Percentiles rank a stretch among this genome's conserved stretches.
These are phyloP conservation scores for Psilocybe subaeruginosa DNA, from an alignment of 768 basidiomycete species.

Conservation along the genomic window DNA sequence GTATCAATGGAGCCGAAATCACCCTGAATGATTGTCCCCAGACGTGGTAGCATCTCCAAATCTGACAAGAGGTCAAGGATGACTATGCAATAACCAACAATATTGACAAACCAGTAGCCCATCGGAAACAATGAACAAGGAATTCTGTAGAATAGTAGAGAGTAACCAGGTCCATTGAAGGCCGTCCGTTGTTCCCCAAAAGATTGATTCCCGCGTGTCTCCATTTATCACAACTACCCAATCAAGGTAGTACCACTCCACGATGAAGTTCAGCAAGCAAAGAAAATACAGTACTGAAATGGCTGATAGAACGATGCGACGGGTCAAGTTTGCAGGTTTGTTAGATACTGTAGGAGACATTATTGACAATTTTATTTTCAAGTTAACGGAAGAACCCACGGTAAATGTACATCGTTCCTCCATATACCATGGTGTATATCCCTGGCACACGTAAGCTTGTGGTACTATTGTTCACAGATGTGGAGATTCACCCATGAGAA, in stretches of 20 bases:
- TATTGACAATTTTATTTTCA: neutral
- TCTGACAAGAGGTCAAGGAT: too few species aligned
- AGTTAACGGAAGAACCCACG: neutral
- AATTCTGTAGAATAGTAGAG: neutral
- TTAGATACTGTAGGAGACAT: neutral
- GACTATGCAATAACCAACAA: too few species aligned
- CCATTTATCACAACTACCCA: neutral
- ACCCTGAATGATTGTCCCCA: neutral
- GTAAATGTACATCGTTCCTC: neutral
- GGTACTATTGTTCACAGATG: neutral
- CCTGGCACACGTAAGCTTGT: neutral
- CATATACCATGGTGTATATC: neutral
- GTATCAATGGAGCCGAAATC: too few species aligned
- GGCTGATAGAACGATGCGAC: neutral
- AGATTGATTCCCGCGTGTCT: neutral
- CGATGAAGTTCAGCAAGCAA: neutral
- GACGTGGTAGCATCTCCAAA: too few species aligned
- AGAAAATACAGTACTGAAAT: neutral
- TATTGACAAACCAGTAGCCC: too few species aligned
- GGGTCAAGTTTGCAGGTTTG: neutral
- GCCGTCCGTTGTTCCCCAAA: neutral
- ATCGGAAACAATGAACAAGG: neutral
- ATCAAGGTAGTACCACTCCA: neutral
- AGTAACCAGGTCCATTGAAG: neutral
- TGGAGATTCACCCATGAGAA: neutral